These are phyloP conservation scores for Brasenia schreberi DNA, from an alignment of 164 flowering plant genomes.

Conservation along the genomic window DNA sequence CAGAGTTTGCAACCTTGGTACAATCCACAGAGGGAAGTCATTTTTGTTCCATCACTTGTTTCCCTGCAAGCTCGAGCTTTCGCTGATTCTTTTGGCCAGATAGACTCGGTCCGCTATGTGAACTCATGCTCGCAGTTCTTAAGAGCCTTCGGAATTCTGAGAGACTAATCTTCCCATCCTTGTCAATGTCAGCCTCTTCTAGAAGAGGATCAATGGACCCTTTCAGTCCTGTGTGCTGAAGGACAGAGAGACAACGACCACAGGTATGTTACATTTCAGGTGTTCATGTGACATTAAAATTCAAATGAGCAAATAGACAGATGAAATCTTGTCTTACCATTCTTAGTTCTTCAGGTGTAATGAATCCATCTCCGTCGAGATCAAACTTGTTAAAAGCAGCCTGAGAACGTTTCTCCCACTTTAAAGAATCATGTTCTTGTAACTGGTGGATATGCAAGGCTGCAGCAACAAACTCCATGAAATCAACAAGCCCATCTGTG, in stretches of 20 bases:
- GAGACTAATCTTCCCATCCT: slow-evolving; percentile 87
- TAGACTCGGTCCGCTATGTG: slow-evolving; percentile 37
- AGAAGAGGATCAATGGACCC: slow-evolving; percentile 88
- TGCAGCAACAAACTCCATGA: slow-evolving; percentile 94
- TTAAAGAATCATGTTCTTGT: slow-evolving; percentile 76
- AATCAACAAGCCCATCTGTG: slow-evolving; percentile 94
- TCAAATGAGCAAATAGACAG: too few species aligned
- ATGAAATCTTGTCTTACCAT: too few species aligned
- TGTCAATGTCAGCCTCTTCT: slow-evolving; percentile 94
- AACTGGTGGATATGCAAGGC: slow-evolving; percentile 87
- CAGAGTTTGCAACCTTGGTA: neutral
- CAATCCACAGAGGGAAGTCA: neutral
- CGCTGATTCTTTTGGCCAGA: slow-evolving; percentile 20
- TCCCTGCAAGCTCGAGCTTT: slow-evolving; percentile 17
- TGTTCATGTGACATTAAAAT: neutral
- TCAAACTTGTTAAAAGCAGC: slow-evolving; percentile 96
- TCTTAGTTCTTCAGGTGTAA: slow-evolving; percentile 86
- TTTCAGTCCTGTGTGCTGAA: slow-evolving; percentile 78
- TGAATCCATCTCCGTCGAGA: slow-evolving; percentile 86
- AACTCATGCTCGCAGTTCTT: slow-evolving; percentile 82
- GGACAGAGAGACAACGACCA: slow-evolving; percentile 1
- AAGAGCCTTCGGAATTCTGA: slow-evolving; percentile 79
- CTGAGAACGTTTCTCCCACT: slow-evolving; percentile 70
- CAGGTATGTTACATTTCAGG: too few species aligned
- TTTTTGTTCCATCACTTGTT: neutral